Base-by-base conservation (phyloP, 2,329 filamentous ascomycete genomes). In the Claviceps sorghi region DNA sequence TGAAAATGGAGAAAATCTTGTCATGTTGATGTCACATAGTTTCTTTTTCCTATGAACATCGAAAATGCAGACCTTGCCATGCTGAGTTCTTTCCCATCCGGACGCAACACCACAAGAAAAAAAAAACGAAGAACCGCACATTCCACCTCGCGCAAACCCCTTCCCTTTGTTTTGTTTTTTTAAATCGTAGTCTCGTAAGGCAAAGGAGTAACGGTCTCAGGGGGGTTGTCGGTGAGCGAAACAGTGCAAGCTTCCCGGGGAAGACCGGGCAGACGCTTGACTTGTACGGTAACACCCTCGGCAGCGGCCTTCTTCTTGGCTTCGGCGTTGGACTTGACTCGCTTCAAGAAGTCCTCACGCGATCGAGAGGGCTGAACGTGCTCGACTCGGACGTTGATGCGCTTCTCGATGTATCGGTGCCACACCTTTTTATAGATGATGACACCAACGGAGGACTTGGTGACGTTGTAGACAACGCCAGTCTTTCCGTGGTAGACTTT, bases 401-500 rank as follows among this genome's bases (percentile, higher is more conserved):
- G 91, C 89, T 98, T 98, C 87, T 98, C 93, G 73, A 98, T 81
- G 84, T 96, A 98, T 69, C 91, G 87, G 85, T 97, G 93, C 78
- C 90, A 89, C 72, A 98, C 93, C 75, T 94, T 88, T 84, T 95
- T 96, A 86, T 95, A 91, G 77, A 98, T 87, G 78, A 98, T 96
- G 74, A 98, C 86, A 68, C 93, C 93, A 71, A 98, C 89, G 61
- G 93, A 87, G 66, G 82, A 86, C 84, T 96, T 95, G 77, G 91
- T 93, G 67, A 98, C 93, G 81, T 98, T 98, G 87, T 95, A 95
- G 76, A 95, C 78, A 67, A 95, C 87, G 71, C 89, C 89, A 60
- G 90, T 95, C 87, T 97, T 97, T 70, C 91, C 93, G 82, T 97
- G 90, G 85, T 95, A 96, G 77, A 95, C 86, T 83, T 96, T 96